Evolutionary conservation across 352 stramenopile genomes (phyloP), one percentile per base, ranked within the genome.

Genomic region (Phytopythium helicoides): DNA sequence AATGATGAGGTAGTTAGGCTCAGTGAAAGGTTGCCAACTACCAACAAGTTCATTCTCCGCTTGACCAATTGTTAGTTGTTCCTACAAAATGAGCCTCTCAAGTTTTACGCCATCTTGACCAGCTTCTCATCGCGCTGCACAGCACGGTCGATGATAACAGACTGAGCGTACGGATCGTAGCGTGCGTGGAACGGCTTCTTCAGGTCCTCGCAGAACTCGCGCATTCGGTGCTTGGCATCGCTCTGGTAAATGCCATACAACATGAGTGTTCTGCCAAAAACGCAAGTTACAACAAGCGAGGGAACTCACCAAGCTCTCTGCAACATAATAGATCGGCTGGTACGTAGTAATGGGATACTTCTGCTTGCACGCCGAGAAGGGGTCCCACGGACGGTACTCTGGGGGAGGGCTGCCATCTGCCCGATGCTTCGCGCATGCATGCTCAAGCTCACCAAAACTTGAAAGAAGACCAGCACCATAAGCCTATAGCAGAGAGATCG

Each of bases 271-370:
- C 26, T 48, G 22, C 6, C 38, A 25, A 5, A 28, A 18, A 1
- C 23, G 9, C n/a, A n/a, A n/a, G 10, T 26, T 11, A n/a, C 8
- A 23, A 21, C 0, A 21, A 47, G 31, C 15, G 1, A n/a, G 3
- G 6, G 2, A 38, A 54, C 78, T 47, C 58, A 89, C 79, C 56
- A 99, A 76, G 50, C 81, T 97, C 31, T 98, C 90, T n/a, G 96
- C 92, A 18, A 98, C 80, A 66, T 98, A 99, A 73, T 99, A 99
- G 15, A 97, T 71, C 14, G 96, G 95, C 70, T 99, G 96, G 72
- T 98, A 99, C 2, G 87, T 98, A 8, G 96, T 99, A 62, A 99
- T 98, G 5, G 96, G 96, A 66, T 98, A 99, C 37, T 96, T 87
- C 56, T 98, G 93, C 58, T 87, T 84, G 47, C 87, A 94, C 16